phyloP scores from a whole-genome alignment of 768 basidiomycete species.

The Naganishia randhawae region DNA sequence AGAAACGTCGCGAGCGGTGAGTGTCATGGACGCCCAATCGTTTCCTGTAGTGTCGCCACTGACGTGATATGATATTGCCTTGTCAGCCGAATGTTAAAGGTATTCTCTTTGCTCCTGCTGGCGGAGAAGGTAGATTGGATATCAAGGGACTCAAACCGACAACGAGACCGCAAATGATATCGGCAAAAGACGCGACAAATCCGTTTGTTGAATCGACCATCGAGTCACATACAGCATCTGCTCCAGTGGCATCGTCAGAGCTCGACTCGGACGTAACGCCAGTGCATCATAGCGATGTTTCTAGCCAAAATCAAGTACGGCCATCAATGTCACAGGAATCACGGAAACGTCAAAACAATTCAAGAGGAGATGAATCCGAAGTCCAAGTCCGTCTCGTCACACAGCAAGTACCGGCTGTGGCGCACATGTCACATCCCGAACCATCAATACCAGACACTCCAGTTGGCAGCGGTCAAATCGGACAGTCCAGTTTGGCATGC shows the following conservation, averaged over 20 bases:
- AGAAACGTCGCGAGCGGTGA: not conserved
- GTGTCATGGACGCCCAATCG: not conserved
- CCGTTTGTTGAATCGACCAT: slow-evolving; percentile 7
- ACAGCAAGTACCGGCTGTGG: not conserved
- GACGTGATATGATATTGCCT: not conserved
- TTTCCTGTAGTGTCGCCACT: not conserved
- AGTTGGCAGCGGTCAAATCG: not conserved
- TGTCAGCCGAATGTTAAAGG: not conserved
- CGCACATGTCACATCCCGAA: not conserved
- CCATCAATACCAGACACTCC: not conserved
- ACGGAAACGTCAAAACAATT: not conserved
- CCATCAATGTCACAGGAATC: not conserved
- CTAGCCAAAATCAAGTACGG: not conserved
- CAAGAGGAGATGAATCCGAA: not conserved
- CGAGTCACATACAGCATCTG: not conserved
- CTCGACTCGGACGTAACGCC: not conserved
- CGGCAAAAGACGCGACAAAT: slow-evolving; percentile 4
- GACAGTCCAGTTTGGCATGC: not conserved
- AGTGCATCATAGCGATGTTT: not conserved
- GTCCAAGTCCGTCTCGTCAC: not conserved
- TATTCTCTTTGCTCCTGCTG: slow-evolving; percentile 2
- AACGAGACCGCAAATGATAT: slow-evolving; percentile 18
- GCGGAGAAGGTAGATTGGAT: not conserved
- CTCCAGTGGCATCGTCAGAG: not conserved
- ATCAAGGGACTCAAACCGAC: not conserved